phyloP scores from a whole-genome alignment of 306 rosid genomes.

The Medicago arabica region DNA sequence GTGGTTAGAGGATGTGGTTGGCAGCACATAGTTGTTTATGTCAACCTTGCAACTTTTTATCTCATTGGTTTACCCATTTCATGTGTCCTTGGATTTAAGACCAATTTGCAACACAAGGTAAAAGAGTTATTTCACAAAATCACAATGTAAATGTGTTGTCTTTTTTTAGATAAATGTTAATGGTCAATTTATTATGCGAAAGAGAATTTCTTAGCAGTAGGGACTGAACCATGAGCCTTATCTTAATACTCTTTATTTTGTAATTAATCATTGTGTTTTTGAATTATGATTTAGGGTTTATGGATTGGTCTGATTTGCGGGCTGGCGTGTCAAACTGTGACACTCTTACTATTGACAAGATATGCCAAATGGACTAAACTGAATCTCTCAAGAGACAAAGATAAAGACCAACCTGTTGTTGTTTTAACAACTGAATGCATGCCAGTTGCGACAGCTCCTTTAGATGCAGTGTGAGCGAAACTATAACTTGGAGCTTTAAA shows the following conservation, averaged over 20 bases:
- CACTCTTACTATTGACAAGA: conserved; percentile 53
- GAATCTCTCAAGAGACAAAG: conserved; percentile 18
- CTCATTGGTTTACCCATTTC: conserved; percentile 72
- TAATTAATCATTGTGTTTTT: not conserved
- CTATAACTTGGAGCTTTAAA: not conserved
- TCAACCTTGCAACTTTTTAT: conserved; percentile 72
- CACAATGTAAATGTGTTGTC: not conserved
- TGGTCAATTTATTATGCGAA: too few relatives aligned
- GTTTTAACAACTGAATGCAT: not conserved
- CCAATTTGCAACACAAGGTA: conserved; percentile 65
- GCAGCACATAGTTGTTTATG: conserved; percentile 71
- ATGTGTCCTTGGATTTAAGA: conserved; percentile 62
- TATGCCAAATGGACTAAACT: conserved; percentile 58
- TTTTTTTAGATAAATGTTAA: too few relatives aligned
- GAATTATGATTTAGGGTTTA: conserved; percentile 61
- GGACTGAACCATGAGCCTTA: too few relatives aligned
- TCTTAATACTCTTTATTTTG: not conserved
- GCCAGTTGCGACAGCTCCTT: not conserved
- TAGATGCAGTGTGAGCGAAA: not conserved
- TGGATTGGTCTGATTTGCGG: conserved; percentile 86
- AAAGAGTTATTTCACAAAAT: too few relatives aligned
- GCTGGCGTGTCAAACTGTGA: conserved; percentile 55
- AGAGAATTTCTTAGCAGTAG: too few relatives aligned
- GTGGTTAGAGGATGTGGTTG: conserved; percentile 88
- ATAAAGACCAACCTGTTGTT: conserved; percentile 29